A percentile compares a stretch with the other conserved stretches of the same genome.
phyloP scores from a whole-genome alignment of 75 land plant genomes.

The Selaginella tamariscina region DNA sequence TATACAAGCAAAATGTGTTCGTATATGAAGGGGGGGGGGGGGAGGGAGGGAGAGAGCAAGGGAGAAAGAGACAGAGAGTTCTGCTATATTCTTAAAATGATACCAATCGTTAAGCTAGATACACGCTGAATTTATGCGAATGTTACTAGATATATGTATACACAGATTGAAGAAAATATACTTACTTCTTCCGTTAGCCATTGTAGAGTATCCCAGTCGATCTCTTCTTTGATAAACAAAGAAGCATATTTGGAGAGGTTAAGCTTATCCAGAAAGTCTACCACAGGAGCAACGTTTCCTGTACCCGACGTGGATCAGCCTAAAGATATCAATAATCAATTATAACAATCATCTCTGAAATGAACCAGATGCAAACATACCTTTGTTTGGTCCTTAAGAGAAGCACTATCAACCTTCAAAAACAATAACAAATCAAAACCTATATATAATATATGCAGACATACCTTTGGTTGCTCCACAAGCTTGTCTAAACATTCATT shows the following conservation, averaged over 20 bases:
- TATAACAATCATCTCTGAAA: constrained; percentile 15
- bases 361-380: background rate
- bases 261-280: constrained; percentile 42
- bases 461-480: background rate
- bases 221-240: constrained; percentile 63
- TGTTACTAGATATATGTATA: background rate
- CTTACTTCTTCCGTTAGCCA: constrained; percentile 77
- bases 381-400: background rate
- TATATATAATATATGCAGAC: background rate
- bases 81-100: too few species aligned
- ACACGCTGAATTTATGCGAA: too few species aligned
- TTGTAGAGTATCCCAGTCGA: constrained; percentile 83
- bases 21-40: too few species aligned
- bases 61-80: too few species aligned
- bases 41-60: too few species aligned
- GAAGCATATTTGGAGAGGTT: constrained; percentile 64
- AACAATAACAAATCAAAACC: background rate
- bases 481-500: constrained; percentile 60
- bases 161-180: background rate
- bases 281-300: constrained; percentile 37
- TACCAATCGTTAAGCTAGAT: too few species aligned
- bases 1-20: too few species aligned
- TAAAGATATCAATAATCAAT: constrained; percentile 11
- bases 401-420: background rate
- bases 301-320: constrained; percentile 2